A percentile compares a stretch with the other conserved stretches of the same genome.
Evolutionary conservation across 1,284 basidiomycete genomes (phyloP).

Genomic region (Trametes polyzona): DNA sequence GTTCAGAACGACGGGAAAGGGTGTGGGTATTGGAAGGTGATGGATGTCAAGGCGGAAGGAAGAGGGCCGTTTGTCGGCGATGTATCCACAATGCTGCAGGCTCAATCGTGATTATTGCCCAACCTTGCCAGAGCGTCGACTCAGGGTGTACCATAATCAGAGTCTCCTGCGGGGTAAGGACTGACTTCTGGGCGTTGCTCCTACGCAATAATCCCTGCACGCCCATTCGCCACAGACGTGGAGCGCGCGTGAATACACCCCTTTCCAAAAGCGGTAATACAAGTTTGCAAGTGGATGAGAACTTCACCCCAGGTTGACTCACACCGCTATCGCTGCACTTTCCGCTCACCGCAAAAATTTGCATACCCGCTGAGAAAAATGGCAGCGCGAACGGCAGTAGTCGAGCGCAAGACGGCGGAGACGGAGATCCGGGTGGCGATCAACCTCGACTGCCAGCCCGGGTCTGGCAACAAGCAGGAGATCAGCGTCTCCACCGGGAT

Average conservation of each 20-base stretch:
- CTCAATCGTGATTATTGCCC: neutral
- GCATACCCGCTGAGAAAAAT: slow-evolving; percentile 32
- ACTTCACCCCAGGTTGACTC: slow-evolving; percentile 11
- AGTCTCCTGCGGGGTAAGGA: neutral
- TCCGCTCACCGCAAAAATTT: neutral
- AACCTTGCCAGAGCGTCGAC: too few relatives aligned
- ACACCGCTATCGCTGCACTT: slow-evolving; percentile 3
- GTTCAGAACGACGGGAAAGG: slow-evolving; percentile 85
- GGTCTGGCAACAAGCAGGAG: slow-evolving; percentile 61
- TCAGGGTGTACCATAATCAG: too few relatives aligned
- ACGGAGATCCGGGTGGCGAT: slow-evolving; percentile 87
- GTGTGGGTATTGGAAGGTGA: slow-evolving; percentile 80
- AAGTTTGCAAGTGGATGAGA: slow-evolving; percentile 22
- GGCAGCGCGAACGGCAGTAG: slow-evolving; percentile 67
- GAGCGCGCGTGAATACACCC: neutral
- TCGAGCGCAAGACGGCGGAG: slow-evolving; percentile 91
- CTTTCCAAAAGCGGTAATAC: slow-evolving; percentile 17
- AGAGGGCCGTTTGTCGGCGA: slow-evolving; percentile 54
- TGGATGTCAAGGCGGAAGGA: slow-evolving; percentile 79
- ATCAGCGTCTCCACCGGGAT: slow-evolving; percentile 95
- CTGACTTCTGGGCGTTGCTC: neutral
- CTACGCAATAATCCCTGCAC: neutral
- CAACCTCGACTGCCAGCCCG: slow-evolving; percentile 82
- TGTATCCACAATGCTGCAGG: neutral
- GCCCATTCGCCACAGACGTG: neutral